Base-by-base conservation (phyloP, 495 filamentous ascomycete species). In the Trichoderma orchidacearum region DNA sequence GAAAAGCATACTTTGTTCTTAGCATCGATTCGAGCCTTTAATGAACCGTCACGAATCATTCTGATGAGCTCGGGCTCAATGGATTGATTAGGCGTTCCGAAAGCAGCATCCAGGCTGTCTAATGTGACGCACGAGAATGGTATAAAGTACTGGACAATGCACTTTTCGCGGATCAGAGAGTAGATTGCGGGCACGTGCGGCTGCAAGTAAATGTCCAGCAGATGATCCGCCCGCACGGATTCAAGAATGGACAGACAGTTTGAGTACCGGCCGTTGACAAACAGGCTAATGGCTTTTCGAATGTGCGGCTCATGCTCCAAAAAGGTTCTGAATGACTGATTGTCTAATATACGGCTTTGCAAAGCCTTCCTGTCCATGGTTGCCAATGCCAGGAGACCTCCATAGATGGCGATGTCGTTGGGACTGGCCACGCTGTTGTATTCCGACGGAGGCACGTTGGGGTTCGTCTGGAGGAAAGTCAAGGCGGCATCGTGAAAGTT, bases 241-340 rank as follows among this genome's bases (percentile, higher is more conserved):
- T 94, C 87, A 12, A 98, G 78, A 31, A 90, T 89, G 50, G 80
- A 75, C 27, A 98, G 77, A 60, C 91, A 96, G 5, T 81, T 75
- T 2, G 86, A 82, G 70, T 95, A 98, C 61, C 95, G 85, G 35
- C 87, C 86, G 55, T 83, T 87, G 61, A 89, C 85, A 68, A 97
- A 97, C 72, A 86, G 85, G 1, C 80, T 75, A 55, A 98, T 86
- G 25, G 93, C 94, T 18, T 89, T 87, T 52, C 94, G 86, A 59
- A 98, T 86, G 62, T 97, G 91, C 1, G 94, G 91, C 65, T 96
- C 93, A 1, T 92, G 78, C 66, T 98, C 92, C 3, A 98, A 80
- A 69, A 90, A 96, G 51, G 77, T 81, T 48, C 94, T 83, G 75
- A 98, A 98, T 30, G 74, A 71, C 27, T 70, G 70, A 60, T 87